Base-by-base conservation (phyloP, 108 stramenopile species). In the Craspedostauros australis region DNA sequence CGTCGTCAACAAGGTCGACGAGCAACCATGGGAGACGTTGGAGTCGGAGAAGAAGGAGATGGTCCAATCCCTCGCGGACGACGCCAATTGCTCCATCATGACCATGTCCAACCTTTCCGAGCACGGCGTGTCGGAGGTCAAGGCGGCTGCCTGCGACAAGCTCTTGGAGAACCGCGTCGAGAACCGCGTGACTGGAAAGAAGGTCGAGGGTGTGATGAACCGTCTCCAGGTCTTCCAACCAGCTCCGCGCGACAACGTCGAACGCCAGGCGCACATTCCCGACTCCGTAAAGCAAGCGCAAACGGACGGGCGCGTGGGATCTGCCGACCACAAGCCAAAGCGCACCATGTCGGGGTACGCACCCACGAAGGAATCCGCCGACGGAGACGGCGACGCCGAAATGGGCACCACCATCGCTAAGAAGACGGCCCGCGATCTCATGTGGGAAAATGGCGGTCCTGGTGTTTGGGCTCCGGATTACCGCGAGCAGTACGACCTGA, bases 381-480 rank as follows among this genome's bases (percentile, higher is more conserved):
- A 76, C 33, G 70, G 44, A 6, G 60, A 60, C 28, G 73, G 45
- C 18, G 68, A 59, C 31, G 71, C 76, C 24, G 79, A 73, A 22
- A 70, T 72, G 39, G 48, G 31, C 18, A 66, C 36, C 20, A 66
- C 62, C 24, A 63, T 57, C 3, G 56, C 46, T 31, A 70, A 72
- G 30, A 89, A 88, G 80, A 96, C 94, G 29, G 95, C 96, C 30
- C 86, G 93, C 39, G 94, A 97, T 29, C 72, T 91, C 51, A 95
- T 95, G 98, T 92, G 93, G 94, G 89, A 91, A 54, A 91, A 91
- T 57, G 98, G 98, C 19, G 98, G 98, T 40, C 88, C 94, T 7
- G 98, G 98, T 34, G 96, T 96, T 9, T 97, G 96, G 89, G 81
- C 85, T 19, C 86, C 86, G 39, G 98, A 99, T 75, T 94, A 94